Percentiles rank a stretch among this genome's conserved stretches.
phyloP scores from a whole-genome alignment of 805 yeast genomes.

The Yamadazyma olivae region DNA sequence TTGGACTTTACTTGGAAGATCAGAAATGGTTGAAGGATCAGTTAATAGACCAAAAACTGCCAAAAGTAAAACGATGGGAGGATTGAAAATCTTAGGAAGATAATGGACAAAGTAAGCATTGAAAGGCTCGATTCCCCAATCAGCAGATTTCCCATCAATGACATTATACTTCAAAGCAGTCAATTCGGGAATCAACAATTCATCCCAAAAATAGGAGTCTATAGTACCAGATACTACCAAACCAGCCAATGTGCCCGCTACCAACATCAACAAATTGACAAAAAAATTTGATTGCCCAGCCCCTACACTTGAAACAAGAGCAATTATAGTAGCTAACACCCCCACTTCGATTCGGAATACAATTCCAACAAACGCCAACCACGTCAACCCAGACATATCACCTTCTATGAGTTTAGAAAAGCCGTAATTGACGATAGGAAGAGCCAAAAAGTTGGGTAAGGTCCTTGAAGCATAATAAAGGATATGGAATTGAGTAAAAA shows the following conservation, averaged over 20 bases:
- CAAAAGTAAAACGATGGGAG: slow-evolving; percentile 44
- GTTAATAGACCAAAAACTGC: slow-evolving; percentile 37
- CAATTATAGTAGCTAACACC: slow-evolving; percentile 48
- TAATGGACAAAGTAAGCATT: slow-evolving; percentile 61
- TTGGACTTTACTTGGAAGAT: slow-evolving; percentile 7
- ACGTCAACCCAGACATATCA: slow-evolving; percentile 43
- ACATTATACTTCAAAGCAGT: slow-evolving; percentile 73
- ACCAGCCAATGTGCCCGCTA: slow-evolving; percentile 41
- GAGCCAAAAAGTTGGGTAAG: slow-evolving; percentile 80
- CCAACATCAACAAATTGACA: slow-evolving; percentile 34
- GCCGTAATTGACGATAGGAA: slow-evolving; percentile 67
- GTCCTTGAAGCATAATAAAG: slow-evolving; percentile 80
- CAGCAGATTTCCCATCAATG: slow-evolving; percentile 63
- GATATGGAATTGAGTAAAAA: slow-evolving; percentile 72
- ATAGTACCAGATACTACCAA: slow-evolving; percentile 43
- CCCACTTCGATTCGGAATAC: slow-evolving; percentile 74
- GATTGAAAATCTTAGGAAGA: slow-evolving; percentile 32
- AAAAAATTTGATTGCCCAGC: slow-evolving; percentile 46
- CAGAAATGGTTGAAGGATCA: slow-evolving; percentile 36
- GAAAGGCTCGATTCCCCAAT: slow-evolving; percentile 87
- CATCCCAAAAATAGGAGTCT: slow-evolving; percentile 78
- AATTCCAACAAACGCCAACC: slow-evolving; percentile 60
- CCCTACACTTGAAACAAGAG: slow-evolving; percentile 40
- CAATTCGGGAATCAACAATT: slow-evolving; percentile 66
- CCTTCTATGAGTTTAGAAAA: slow-evolving; percentile 51